Evolutionary conservation across 106 monocot genomes (phyloP).

Genomic region (Triglochin maritima): DNA sequence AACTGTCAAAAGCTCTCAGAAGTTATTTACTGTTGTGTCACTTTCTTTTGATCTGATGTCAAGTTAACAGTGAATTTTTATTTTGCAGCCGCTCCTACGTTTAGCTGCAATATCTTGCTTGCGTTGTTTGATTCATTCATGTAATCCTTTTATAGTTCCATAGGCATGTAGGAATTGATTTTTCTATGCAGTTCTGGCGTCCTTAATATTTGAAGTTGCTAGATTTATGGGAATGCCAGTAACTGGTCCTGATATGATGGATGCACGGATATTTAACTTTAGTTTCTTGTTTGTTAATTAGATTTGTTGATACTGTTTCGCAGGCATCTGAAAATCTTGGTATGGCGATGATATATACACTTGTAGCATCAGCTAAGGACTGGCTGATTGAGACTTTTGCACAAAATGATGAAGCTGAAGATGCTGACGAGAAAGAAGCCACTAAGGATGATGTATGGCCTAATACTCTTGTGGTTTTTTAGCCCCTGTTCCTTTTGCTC

Average conservation of each 20-base stretch:
- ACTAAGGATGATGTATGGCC: slow-evolving; percentile 66
- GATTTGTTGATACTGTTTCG: neutral
- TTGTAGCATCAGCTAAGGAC: slow-evolving; percentile 85
- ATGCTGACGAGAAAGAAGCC: slow-evolving; percentile 39
- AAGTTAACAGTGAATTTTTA: neutral
- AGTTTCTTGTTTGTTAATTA: neutral
- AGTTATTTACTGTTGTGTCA: neutral
- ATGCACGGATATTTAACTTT: too few relatives aligned
- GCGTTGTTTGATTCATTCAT: too few relatives aligned
- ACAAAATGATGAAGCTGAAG: slow-evolving; percentile 37
- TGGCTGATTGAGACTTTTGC: slow-evolving; percentile 80
- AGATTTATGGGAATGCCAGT: too few relatives aligned
- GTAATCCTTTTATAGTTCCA: too few relatives aligned
- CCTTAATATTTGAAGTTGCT: too few relatives aligned
- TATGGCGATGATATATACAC: slow-evolving; percentile 97
- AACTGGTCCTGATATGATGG: too few relatives aligned
- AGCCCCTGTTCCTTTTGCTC: neutral
- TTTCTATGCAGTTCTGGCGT: too few relatives aligned
- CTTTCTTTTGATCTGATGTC: neutral
- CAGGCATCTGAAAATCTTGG: slow-evolving; percentile 96
- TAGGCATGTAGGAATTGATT: too few relatives aligned
- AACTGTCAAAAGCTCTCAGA: too few relatives aligned
- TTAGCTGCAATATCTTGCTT: neutral
- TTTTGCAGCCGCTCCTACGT: neutral
- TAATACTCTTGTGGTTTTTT: slow-evolving; percentile 8